Evolutionary conservation across 257 asterid genomes (phyloP).

Genomic region (Mitragyna speciosa): DNA sequence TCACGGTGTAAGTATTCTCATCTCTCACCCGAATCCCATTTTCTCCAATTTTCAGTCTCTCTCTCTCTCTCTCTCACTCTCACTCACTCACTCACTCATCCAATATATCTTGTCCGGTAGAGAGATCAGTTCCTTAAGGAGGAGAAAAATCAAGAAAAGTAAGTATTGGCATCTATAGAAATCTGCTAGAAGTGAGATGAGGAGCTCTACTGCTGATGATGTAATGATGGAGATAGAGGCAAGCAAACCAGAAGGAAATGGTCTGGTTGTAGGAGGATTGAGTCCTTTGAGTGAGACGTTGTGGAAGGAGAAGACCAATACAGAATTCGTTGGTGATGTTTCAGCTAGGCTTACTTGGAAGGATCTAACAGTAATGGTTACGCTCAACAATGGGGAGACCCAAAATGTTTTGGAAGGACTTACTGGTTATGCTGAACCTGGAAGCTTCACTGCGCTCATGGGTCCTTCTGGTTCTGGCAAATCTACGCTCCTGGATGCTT

Average conservation of each 20-base stretch:
- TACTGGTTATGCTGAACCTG: constrained; percentile 90
- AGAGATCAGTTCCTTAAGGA: no score
- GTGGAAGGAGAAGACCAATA: constrained; percentile 86
- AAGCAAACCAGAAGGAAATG: constrained; percentile 62
- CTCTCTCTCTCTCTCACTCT: background rate
- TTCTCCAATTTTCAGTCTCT: background rate
- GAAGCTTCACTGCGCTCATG: constrained; percentile 91
- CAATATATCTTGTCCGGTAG: no score
- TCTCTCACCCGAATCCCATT: constrained; percentile 21
- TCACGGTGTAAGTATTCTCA: constrained; percentile 37
- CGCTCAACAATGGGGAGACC: constrained; percentile 67
- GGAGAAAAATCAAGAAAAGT: background rate
- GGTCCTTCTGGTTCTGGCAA: constrained; percentile 99
- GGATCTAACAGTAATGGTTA: constrained; percentile 82
- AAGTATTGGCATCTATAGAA: background rate
- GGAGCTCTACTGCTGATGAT: constrained; percentile 41
- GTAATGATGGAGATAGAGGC: constrained; percentile 96
- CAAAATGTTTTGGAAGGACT: constrained; percentile 79
- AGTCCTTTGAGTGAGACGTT: constrained; percentile 91
- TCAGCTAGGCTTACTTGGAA: constrained; percentile 90
- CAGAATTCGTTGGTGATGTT: constrained; percentile 80
- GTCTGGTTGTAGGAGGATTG: constrained; percentile 74
- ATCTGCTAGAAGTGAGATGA: constrained; percentile 8
- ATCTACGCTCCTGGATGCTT: constrained; percentile 86
- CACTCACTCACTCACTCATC: background rate